Evolutionary conservation across 495 filamentous ascomycete genomes (phyloP).

Genomic region (Aspergillus baeticus): DNA sequence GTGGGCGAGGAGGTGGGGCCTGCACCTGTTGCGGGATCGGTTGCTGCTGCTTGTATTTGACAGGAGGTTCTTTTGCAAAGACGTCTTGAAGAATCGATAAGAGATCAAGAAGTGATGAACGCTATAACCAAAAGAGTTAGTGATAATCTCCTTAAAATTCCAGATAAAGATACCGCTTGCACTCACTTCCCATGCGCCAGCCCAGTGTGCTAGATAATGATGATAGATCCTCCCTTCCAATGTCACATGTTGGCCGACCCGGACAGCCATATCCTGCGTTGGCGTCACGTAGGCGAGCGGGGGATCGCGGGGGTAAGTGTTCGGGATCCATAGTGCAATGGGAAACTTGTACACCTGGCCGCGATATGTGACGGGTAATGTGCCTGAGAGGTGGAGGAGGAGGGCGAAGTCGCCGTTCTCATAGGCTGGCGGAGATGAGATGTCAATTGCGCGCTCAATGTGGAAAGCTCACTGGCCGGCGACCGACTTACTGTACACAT

Average conservation of each 20-base stretch:
- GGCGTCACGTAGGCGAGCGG: slow-evolving; percentile 88
- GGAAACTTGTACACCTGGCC: slow-evolving; percentile 90
- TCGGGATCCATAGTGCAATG: slow-evolving; percentile 92
- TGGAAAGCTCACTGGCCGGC: neutral
- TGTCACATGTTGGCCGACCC: slow-evolving; percentile 91
- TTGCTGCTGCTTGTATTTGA: slow-evolving; percentile 64
- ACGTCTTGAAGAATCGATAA: slow-evolving; percentile 79
- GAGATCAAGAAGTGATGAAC: slow-evolving; percentile 77
- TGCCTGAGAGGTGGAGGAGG: slow-evolving; percentile 82
- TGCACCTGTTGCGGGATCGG: slow-evolving; percentile 42
- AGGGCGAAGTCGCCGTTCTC: slow-evolving; percentile 86
- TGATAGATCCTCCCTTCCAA: slow-evolving; percentile 94
- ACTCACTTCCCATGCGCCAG: slow-evolving; percentile 87
- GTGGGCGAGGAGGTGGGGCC: slow-evolving; percentile 62
- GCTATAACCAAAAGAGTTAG: slow-evolving; percentile 44
- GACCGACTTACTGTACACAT: slow-evolving; percentile 81
- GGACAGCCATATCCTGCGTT: slow-evolving; percentile 81
- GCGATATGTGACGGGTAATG: slow-evolving; percentile 83
- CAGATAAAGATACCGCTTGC: neutral
- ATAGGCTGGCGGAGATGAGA: slow-evolving; percentile 57
- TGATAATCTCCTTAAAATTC: neutral
- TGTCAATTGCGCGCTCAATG: slow-evolving; percentile 1
- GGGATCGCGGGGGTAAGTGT: slow-evolving; percentile 80
- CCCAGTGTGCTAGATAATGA: slow-evolving; percentile 90
- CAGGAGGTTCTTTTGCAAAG: slow-evolving; percentile 92